Evolutionary conservation across 768 basidiomycete genomes (phyloP), one percentile per base, ranked within the genome.

Genomic region (Daedaleopsis sinensis): DNA sequence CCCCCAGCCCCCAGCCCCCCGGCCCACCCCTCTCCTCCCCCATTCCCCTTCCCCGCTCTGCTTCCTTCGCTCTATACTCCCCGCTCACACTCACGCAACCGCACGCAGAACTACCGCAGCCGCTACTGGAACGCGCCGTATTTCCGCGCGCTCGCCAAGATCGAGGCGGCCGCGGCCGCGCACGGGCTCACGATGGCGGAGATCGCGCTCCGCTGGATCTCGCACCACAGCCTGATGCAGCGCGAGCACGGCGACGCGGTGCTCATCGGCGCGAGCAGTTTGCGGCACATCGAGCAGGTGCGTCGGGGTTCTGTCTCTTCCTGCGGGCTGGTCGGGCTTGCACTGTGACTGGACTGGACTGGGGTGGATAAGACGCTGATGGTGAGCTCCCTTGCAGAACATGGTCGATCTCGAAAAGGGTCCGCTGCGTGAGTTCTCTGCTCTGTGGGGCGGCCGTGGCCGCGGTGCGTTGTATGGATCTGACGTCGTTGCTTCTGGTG

Each of bases 211-310:
- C 73, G 82, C 46, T 84, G 82, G 82, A 63, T 79, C 54, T 73
- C 75, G 36, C 79, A 83, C 68, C 82, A 84, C 68, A 80, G 79
- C n/a, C 66, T 73, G 42, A 67, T 81, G 66, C 76, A 80, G 65
- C 72, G 78, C 9, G 82, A 84, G 62, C 65, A 76, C 24, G 79
- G 82, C 12, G 82, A 84, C 65, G 71, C 80, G 23, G 73, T 88
- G 58, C 73, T 89, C 57, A 87, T 90, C 64, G 87, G 87, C n/a
- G 87, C 86, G 27, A 84, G 82, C 5, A 84, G 78, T 59, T 52
- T 82, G 63, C 74, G 76, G 35, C 87, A 89, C 65, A 82, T 87
- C 50, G 79, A 87, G 68, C 74, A 81, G 73, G 81, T 79, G 37
- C 39, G 39, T 42, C 39, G 13, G 3, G 18, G 37, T 38, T 15